Base-by-base conservation (phyloP, 495 filamentous ascomycete genomes). In the Lasiosphaeris hirsuta region DNA sequence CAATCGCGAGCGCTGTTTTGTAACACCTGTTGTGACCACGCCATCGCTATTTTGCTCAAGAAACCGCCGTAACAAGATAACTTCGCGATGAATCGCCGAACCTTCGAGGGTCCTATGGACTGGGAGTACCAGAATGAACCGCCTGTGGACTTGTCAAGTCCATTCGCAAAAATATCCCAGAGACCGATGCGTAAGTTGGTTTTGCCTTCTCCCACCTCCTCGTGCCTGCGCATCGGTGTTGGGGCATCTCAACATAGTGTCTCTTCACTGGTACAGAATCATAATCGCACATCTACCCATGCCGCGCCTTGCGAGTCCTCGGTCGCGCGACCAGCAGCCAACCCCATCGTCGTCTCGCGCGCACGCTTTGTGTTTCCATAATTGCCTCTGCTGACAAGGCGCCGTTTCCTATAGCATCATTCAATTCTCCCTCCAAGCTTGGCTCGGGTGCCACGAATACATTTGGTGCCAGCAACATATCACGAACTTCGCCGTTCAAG, bases 21-120 rank as follows among this genome's bases (percentile, higher is more conserved):
- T 30, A 30, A 5, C 23, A 30, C 23, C n/a, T 34, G 19, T 42
- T 36, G 2, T 11, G 19, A 35, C 18, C 38, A 18, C 51, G 10
- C 17, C 10, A 7, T 14, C 15, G 1, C 37, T 9, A 37, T 19
- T 41, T 10, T 7, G 1, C 43, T 23, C 9, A 1, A 7, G 10
- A 45, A 7, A 5, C 11, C 4, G 9, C 3, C 43, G n/a, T 11
- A 30, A 10, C 13, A 7, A 3, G 14, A 23, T 17, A 19, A 30
- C 13, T 14, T 14, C 54, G 40, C 43, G 42, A 78, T 80, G 76
- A 69, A 75, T 8, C 68, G 71, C 39, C 71, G 77, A 58, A 74
- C 67, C 0, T 72, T 64, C 41, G 77, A 78, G 51, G 68, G 73
- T 56, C 73, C 67, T 44, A 80, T 80, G 77, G 77, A 80, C 51